phyloP scores from a whole-genome alignment of 2,329 filamentous ascomycete species.

The Aspergillus jensenii region DNA sequence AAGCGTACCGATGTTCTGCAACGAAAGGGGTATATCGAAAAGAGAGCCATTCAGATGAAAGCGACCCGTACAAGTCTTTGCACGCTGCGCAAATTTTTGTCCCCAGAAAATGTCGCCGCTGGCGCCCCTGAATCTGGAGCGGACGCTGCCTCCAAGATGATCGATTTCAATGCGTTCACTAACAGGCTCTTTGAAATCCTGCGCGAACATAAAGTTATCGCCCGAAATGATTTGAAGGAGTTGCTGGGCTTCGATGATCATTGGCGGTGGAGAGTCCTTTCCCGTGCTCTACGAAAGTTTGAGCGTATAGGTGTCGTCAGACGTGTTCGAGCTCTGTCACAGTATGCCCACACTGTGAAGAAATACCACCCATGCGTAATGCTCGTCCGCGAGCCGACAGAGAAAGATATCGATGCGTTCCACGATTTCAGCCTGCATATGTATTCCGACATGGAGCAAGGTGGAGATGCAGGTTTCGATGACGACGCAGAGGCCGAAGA shows the following conservation, averaged over 20 bases:
- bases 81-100: conserved; percentile 52
- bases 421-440: conserved; percentile 34
- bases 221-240: conserved; percentile 53
- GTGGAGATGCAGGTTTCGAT: conserved; percentile 32
- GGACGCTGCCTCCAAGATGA: conserved; percentile 29
- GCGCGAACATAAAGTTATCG: conserved; percentile 51
- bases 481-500: conserved; percentile 35
- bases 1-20: conserved; percentile 58
- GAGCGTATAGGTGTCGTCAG: conserved; percentile 48
- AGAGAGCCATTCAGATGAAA: conserved; percentile 50
- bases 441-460: conserved; percentile 27
- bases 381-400: conserved; percentile 42
- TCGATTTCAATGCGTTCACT: conserved; percentile 53
- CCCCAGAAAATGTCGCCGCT: conserved; percentile 15
- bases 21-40: conserved; percentile 62
- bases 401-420: conserved; percentile 42
- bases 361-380: conserved; percentile 44
- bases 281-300: conserved; percentile 44
- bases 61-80: conserved; percentile 57
- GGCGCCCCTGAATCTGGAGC: conserved; percentile 9
- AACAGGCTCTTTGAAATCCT: conserved; percentile 50
- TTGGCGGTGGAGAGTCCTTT: conserved; percentile 43
- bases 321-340: conserved; percentile 43
- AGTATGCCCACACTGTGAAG: conserved; percentile 37
- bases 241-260: conserved; percentile 42